phyloP scores from a whole-genome alignment of 108 stramenopile genomes.

The Nitzschia palea region DNA sequence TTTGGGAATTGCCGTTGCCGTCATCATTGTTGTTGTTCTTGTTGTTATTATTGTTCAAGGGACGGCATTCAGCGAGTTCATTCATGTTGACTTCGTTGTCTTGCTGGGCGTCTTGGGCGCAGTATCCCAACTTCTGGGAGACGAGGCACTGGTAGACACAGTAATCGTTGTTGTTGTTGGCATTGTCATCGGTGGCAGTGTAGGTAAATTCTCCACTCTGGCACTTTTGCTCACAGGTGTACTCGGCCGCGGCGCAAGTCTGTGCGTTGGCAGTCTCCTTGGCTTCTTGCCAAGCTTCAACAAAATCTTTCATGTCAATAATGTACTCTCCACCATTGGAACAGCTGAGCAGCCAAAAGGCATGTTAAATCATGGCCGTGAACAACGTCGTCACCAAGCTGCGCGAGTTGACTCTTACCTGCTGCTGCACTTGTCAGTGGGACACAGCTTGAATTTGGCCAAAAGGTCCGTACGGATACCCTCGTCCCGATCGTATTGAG shows the following conservation, averaged over 20 bases:
- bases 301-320: constrained; percentile 63
- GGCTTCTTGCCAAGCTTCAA: constrained; percentile 54
- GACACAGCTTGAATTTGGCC: constrained; percentile 79
- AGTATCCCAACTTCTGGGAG: constrained; percentile 41
- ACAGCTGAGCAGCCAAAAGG: constrained; percentile 6
- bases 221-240: constrained; percentile 34
- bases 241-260: constrained; percentile 60
- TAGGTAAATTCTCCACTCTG: constrained; percentile 25
- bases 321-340: constrained; percentile 62
- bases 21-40: constrained; percentile 51
- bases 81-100: constrained; percentile 34
- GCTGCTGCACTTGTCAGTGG: constrained; percentile 35
- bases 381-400: too few relatives aligned
- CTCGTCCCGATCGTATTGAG: constrained; percentile 48
- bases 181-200: constrained; percentile 19
- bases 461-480: constrained; percentile 47
- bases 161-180: constrained; percentile 26
- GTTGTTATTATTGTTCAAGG: constrained; percentile 41
- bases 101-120: constrained; percentile 44
- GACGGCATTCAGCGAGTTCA: constrained; percentile 42
- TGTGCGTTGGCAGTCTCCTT: constrained; percentile 43
- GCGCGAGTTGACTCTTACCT: too few relatives aligned
- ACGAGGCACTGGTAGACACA: constrained; percentile 29
- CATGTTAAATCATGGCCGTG: too few relatives aligned
- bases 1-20: constrained; percentile 40